Base-by-base conservation (phyloP, 1,284 basidiomycete species). In the Volvariella surrecta region DNA sequence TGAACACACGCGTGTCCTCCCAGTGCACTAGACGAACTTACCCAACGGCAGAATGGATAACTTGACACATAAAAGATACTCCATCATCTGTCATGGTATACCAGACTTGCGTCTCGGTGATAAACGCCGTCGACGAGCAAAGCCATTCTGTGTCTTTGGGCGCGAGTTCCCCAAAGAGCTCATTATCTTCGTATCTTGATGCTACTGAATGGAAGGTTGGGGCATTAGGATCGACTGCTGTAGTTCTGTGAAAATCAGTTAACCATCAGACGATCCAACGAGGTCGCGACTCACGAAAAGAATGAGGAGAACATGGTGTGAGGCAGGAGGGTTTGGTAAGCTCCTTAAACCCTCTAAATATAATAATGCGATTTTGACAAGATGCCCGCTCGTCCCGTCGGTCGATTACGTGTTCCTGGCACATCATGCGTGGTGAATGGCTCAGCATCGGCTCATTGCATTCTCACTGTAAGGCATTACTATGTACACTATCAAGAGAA, bases 31-130 rank as follows among this genome's bases (percentile, higher is more conserved):
- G 46, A 32, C 18, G 39, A 42, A 42, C 89, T 64, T 56, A 95
- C 93, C 96, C 96, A 44, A 95, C 79, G 38, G 88, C 75, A 2
- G 92, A 95, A 71, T 97, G 93, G 57, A 99, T 98, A 49, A 99
- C 77, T 67, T 99, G 95, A 55, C 79, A 83, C 76, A 90, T 88
- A 50, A 96, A 52, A 44, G 81, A 76, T 18, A 76, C 78, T 3
- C 94, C 94, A 70, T 96, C 89, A 32, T 83, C 76, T 10, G 90
- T 71, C 51, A 88, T 74, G 30, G 83, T 72, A 65, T 99, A 99
- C 69, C 85, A 99, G 0, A 66, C 75, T 61, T 97, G 91, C 0
- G 95, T 98, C 66, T 99, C 96, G 1, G 93, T 89, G 37, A 82
- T 76, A 61, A 98, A 96, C 0, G 93, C 91, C 6, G 34, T 7